Percentiles rank a stretch among this genome's conserved stretches.
phyloP scores from a whole-genome alignment of 768 basidiomycete genomes.

The Myochromella boudieri region DNA sequence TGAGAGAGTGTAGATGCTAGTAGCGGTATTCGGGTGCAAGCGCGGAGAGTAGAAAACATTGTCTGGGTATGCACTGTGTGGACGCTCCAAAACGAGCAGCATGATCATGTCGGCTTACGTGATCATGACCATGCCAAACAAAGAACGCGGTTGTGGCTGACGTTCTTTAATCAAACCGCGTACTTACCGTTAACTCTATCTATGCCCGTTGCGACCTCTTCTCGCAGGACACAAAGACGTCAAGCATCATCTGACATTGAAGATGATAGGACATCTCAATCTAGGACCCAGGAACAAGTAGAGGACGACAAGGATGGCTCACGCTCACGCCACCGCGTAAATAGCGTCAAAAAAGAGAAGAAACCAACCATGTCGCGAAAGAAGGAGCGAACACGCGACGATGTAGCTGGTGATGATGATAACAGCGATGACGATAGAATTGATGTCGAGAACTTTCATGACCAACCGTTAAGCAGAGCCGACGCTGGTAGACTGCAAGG shows the following conservation, averaged over 20 bases:
- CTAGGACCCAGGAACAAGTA: constrained; percentile 27
- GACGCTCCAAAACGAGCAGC: background rate
- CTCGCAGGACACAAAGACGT: constrained; percentile 41
- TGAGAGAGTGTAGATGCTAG: constrained; percentile 27
- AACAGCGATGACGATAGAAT: constrained; percentile 54
- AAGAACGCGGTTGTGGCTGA: constrained; percentile 34
- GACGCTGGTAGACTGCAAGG: constrained; percentile 56
- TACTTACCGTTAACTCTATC: constrained; percentile 10
- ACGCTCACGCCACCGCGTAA: constrained; percentile 22
- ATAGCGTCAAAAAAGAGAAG: constrained; percentile 34
- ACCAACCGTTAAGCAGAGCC: constrained; percentile 63
- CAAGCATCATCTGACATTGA: constrained; percentile 63
- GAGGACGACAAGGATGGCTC: constrained; percentile 49
- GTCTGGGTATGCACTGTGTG: background rate
- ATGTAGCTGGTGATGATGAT: constrained; percentile 29
- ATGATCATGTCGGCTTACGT: constrained; percentile 1
- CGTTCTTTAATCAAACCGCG: constrained; percentile 7
- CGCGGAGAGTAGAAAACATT: constrained; percentile 41
- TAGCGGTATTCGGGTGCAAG: constrained; percentile 27
- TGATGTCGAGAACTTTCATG: constrained; percentile 58
- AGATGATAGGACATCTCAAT: constrained; percentile 43
- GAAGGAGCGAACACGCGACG: constrained; percentile 21
- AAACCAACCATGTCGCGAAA: constrained; percentile 20
- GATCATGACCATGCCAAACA: constrained; percentile 20
- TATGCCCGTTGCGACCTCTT: constrained; percentile 39